Base-by-base conservation (phyloP, 768 basidiomycete genomes). In the Favolaschia claudopus region DNA sequence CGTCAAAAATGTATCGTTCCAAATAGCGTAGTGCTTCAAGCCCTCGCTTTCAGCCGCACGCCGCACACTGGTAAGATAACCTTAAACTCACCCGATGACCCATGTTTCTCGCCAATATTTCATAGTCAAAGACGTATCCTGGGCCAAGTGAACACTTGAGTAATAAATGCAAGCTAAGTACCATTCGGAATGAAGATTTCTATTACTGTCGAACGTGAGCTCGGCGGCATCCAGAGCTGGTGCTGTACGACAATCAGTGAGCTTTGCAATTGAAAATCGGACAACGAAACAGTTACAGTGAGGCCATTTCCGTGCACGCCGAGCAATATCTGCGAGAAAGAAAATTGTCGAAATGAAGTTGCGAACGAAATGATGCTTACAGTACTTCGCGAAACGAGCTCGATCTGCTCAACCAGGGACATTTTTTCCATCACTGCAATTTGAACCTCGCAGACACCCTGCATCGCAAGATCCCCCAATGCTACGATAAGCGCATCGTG, bases 241-340 rank as follows among this genome's bases (percentile, higher is more conserved):
- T 88, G 87, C 66, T 70, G 28, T 17, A 22, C 47, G 19, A 42
- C n/a, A 46, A 37, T 44, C 22, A 54, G 20, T 22, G 22, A 58
- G 24, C n/a, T 20, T 46, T 37, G 14, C 20, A 13, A 15, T 4
- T 39, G 28, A 33, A 36, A 38, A 39, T 24, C n/a, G 25, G 46
- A 17, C 10, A 20, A 42, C 37, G 29, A 55, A 55, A 24, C 33
- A 65, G 64, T 58, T 63, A 77, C 76, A 47, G 89, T 88, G 10
- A 93, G 76, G 34, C 89, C 88, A 71, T 89, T 90, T 25, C 88
- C 89, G 66, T 89, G 87, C 20, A 88, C 83, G 31, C 86, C 88
- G 39, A 89, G 69, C 64, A 89, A 70, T 53, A 85, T 76, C 84
- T 86, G 44, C 24, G 4, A 55, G 33, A 55, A 24, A 29, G 6